Conservation (phyloP, 441 rosid genomes). For the Adansonia rubrostipa region DNA sequence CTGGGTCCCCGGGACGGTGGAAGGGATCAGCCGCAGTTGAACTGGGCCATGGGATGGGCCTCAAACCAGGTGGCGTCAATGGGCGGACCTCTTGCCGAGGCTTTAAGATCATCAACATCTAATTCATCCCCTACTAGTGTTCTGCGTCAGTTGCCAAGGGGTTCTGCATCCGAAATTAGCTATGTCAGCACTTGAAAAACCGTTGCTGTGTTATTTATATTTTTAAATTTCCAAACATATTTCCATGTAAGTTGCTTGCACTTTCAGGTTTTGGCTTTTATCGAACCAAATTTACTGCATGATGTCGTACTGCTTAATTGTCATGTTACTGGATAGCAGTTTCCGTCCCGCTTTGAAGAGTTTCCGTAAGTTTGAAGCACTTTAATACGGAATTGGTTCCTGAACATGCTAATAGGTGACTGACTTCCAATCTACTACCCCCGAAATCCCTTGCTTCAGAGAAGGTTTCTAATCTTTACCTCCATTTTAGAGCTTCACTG, state of each 20-base stretch:
- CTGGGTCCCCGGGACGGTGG: constrained; percentile 30
- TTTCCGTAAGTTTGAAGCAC: too few relatives aligned
- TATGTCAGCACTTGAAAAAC: constrained; percentile 42
- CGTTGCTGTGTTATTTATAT: not conserved
- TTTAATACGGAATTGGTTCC: too few relatives aligned
- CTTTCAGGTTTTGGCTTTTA: not conserved
- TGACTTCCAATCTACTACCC: too few relatives aligned
- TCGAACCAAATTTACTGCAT: not conserved
- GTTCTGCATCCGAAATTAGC: constrained; percentile 48
- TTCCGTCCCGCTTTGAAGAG: too few relatives aligned
- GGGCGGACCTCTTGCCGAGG: constrained; percentile 96
- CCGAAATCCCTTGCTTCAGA: too few relatives aligned
- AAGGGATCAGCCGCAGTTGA: constrained; percentile 48
- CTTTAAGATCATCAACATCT: constrained; percentile 59
- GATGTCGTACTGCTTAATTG: constrained; percentile 22
- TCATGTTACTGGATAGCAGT: too few relatives aligned
- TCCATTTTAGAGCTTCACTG: too few relatives aligned
- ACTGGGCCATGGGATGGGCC: constrained; percentile 72
- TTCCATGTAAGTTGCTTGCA: constrained; percentile 4
- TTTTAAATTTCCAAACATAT: not conserved
- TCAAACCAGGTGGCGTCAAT: constrained; percentile 53
- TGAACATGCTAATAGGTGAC: too few relatives aligned
- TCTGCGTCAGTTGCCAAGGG: constrained; percentile 60
- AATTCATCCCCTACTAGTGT: constrained; percentile 81
- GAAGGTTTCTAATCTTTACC: too few relatives aligned